Base-by-base conservation (phyloP, 2,329 filamentous ascomycete genomes). In the Beauveria rudraprayagi region DNA sequence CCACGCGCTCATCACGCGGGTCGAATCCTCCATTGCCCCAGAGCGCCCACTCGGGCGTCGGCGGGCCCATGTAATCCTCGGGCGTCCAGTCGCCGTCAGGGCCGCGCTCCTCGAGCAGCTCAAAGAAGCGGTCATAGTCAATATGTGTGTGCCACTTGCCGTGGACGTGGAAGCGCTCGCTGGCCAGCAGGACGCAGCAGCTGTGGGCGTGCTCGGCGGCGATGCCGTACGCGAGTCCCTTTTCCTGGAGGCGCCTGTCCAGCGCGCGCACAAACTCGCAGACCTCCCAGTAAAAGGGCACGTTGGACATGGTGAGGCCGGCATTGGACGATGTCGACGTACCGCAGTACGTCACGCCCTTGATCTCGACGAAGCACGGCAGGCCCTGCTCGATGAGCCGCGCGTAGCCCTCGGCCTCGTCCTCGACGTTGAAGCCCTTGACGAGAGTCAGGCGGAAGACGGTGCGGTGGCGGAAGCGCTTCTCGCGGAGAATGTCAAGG, bases 1-100 rank as follows among this genome's bases (percentile, higher is more conserved):
- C 90, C 9, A 97, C 92, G 65, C 93, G 83, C 72, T 89, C 84
- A 74, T 97, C 94, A 54, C 90, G 82, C 0, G 93, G 93, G 76
- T 97, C 91, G 72, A 97, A 97, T 0, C 93, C 94, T 2, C 93
- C 93, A 66, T 92, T 90, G 0, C 93, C 94, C 91, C 92, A 97
- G 19, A 88, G 85, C 10, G 93, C 93, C 94, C 93, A 97, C 71
- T 96, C 91, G 1, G 92, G 90, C 43, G 92, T 97, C 66, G 89
- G 82, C 46, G 80, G 81, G 4, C 87, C 90, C 79, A 96, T 90
- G 75, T 97, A 97, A 70, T 97, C 92, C 75, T 96, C 91, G 0
- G 93, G 92, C 9, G 78, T 80, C 79, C 95, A 97, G 14, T 90
- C 83, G 19, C 83, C 83, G 40, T 89, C 83, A 7, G 78, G 73